Evolutionary conservation across 352 stramenopile genomes (phyloP), one percentile per base, ranked within the genome.

Genomic region (Globisporangium ultimum): DNA sequence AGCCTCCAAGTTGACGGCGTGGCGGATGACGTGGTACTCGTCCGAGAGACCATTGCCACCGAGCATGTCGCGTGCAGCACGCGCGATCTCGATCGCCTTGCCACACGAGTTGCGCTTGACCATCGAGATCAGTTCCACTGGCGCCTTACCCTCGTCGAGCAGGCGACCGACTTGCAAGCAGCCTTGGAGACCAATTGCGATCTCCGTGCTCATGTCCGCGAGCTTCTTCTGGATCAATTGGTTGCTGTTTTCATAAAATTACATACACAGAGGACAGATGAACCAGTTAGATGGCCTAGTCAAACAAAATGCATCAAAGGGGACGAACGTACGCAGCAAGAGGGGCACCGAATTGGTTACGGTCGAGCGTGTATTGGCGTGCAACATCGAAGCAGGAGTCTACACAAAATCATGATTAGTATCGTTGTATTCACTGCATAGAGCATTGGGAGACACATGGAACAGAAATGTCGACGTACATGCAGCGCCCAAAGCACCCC

Each of bases 161-260:
- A 98, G 70, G 24, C 93, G 75, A 53, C 93, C 95, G 13, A 98
- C 87, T 61, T 95, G 89, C 49, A 98, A 65, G 49, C 87, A 98
- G 38, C 81, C 89, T 72, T 98, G 89, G 49, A 97, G 78, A 43
- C 93, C 95, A 17, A 99, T 70, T 17, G 92, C 66, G 74, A 99
- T 98, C 57, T 99, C 97, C 5, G 96, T 99, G 47, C 71, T 80
- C 95, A 99, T 99, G 60, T 99, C 93, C 2, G 95, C 96, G 47
- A 99, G 74, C 68, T 99, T 99, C 76, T 98, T 98, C 77, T 99
- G 97, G 60, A 99, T 96, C 20, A 99, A 69, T 71, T 99, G 96
- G 75, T 99, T 99, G 40, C 81, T 91, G 60, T 18, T 7, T 42
- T 6, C n/a, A 55, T 0, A 48, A 58, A 70, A 43, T n/a, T 17